Percentiles rank a stretch among this genome's conserved stretches.
phyloP scores from a whole-genome alignment of 768 basidiomycete species.

The Tulasnella sp. region DNA sequence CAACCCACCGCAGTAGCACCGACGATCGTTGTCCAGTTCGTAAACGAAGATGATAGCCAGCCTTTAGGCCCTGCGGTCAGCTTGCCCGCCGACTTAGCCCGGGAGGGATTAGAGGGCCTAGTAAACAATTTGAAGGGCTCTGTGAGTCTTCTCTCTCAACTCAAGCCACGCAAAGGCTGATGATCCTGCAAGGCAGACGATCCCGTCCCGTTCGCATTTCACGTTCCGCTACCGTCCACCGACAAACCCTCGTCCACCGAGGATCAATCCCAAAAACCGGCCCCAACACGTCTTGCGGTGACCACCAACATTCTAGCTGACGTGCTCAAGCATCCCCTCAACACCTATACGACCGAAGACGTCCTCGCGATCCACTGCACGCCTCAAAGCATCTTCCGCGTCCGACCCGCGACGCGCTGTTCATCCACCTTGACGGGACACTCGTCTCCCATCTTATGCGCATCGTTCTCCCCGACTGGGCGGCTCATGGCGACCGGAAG shows the following conservation, averaged over 20 bases:
- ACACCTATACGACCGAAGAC: slow-evolving; percentile 71
- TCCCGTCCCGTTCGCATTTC: slow-evolving; percentile 85
- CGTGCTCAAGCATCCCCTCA: slow-evolving; percentile 58
- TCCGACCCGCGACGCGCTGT: slow-evolving; percentile 87
- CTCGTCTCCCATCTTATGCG: slow-evolving; percentile 84
- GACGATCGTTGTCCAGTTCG: slow-evolving; percentile 82
- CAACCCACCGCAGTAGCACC: slow-evolving; percentile 30
- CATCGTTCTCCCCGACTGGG: slow-evolving; percentile 91
- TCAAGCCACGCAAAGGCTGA: slow-evolving; percentile 8
- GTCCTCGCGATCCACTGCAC: slow-evolving; percentile 81
- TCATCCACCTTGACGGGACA: slow-evolving; percentile 92
- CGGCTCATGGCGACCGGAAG: slow-evolving; percentile 86
- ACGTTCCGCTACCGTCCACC: slow-evolving; percentile 58
- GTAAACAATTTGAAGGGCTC: slow-evolving; percentile 75
- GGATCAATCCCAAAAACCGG: slow-evolving; percentile 22
- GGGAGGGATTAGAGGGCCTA: slow-evolving; percentile 77
- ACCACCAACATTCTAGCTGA: slow-evolving; percentile 76
- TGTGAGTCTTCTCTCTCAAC: slow-evolving; percentile 32
- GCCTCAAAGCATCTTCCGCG: slow-evolving; percentile 91
- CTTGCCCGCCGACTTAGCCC: slow-evolving; percentile 73
- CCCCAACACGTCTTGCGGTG: slow-evolving; percentile 70
- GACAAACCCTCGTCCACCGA: slow-evolving; percentile 25
- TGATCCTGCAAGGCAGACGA: slow-evolving; percentile 52
- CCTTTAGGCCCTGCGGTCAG: slow-evolving; percentile 79
- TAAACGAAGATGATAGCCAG: slow-evolving; percentile 74